phyloP scores from a whole-genome alignment of 1,284 basidiomycete genomes.

The Ganoderma boninense region DNA sequence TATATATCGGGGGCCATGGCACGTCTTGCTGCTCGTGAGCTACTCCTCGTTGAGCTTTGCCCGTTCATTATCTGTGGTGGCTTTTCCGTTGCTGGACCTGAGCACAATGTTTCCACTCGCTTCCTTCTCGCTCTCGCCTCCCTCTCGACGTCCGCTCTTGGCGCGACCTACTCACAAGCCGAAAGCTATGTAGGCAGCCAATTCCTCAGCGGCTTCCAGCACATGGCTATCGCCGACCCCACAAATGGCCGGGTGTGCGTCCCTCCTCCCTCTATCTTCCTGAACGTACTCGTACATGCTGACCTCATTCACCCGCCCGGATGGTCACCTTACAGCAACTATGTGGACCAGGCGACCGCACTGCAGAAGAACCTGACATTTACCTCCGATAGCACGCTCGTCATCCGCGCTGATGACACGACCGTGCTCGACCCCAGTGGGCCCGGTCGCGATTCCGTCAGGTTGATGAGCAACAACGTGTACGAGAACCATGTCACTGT shows the following conservation, averaged over 20 bases:
- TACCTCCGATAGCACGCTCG: constrained; percentile 35
- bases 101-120: neutral
- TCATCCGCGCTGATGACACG: constrained; percentile 60
- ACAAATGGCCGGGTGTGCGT: constrained; percentile 67
- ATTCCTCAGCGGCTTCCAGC: constrained; percentile 58
- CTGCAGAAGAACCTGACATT: constrained; percentile 42
- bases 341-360: constrained; percentile 40
- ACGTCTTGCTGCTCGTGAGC: neutral
- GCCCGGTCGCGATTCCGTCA: constrained; percentile 67
- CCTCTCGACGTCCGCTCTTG: constrained; percentile 2
- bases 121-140: neutral
- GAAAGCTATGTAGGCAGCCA: constrained; percentile 54
- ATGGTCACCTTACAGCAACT: constrained; percentile 38
- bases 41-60: neutral
- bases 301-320: neutral
- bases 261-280: neutral
- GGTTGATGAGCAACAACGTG: constrained; percentile 58
- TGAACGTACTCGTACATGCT: neutral
- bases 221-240: constrained; percentile 60
- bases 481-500: constrained; percentile 64
- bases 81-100: neutral
- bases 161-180: constrained; percentile 23
- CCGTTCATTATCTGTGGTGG: neutral
- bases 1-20: neutral
- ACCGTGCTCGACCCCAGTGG: constrained; percentile 53